Conservation (phyloP, 495 filamentous ascomycete genomes). For the Aspergillus haitiensis region DNA sequence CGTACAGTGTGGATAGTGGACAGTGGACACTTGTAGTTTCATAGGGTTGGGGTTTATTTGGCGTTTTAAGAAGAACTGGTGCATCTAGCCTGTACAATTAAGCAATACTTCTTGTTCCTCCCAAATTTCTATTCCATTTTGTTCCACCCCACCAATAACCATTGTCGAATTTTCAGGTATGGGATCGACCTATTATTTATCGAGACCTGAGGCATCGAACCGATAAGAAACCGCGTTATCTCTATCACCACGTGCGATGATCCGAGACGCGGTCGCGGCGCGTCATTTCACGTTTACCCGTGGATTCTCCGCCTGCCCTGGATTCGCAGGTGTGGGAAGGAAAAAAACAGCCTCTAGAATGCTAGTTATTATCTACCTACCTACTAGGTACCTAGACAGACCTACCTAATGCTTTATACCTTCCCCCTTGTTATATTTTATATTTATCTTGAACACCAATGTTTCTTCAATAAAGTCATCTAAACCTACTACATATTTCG, state of each 20-base stretch:
- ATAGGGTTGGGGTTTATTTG: conserved; percentile 21
- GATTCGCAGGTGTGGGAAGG: conserved; percentile 7
- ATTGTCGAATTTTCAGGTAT: neutral
- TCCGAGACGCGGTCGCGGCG: conserved; percentile 22
- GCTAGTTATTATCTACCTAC: no score
- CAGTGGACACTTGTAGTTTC: conserved; percentile 17
- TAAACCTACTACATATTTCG: neutral
- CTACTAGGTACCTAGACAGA: no score
- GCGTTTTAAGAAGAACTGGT: conserved; percentile 13
- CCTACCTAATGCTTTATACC: no score
- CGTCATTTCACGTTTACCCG: conserved; percentile 15
- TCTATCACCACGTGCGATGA: conserved; percentile 23
- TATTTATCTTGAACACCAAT: neutral
- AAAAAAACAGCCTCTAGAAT: neutral
- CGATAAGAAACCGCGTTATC: conserved; percentile 4
- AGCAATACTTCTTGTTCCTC: conserved; percentile 5
- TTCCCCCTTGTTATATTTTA: neutral
- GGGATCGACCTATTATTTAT: no score
- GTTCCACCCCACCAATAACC: neutral
- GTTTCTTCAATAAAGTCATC: no score
- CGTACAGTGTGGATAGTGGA: conserved; percentile 10
- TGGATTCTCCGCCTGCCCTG: conserved; percentile 25
- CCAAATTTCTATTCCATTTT: conserved; percentile 3
- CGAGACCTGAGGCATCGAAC: neutral
- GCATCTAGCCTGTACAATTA: conserved; percentile 12